Conservation (phyloP, 2,329 filamentous ascomycete species). For the Trematosphaeria pertusa region DNA sequence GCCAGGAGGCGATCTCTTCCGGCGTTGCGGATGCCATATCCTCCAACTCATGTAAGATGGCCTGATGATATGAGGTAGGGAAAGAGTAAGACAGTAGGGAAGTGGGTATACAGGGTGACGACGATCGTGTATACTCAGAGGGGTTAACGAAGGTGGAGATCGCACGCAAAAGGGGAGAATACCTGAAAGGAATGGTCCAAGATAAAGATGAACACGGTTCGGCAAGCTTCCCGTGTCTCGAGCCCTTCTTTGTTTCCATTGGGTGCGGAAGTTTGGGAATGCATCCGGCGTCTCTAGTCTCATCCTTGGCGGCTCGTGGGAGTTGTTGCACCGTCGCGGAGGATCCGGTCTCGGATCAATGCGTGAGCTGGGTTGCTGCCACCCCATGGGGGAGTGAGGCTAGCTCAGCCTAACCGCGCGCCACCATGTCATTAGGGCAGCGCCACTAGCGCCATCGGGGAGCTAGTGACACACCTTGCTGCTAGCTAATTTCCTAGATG, state of each 20-base stretch:
- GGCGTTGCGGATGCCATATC: conserved; percentile 9
- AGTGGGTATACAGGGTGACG: background rate
- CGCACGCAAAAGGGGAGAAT: background rate
- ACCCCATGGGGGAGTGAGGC: no score
- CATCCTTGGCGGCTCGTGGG: no score
- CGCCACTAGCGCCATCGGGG: no score
- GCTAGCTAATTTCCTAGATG: no score
- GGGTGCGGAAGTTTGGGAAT: background rate
- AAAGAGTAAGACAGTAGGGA: background rate
- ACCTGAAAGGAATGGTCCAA: background rate
- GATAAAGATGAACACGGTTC: background rate
- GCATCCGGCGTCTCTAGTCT: no score
- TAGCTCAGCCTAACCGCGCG: no score
- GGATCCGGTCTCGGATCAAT: no score
- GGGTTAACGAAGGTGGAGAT: background rate
- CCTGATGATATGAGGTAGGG: conserved; percentile 2
- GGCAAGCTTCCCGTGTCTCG: background rate
- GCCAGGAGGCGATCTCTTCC: conserved; percentile 25
- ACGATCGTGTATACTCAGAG: background rate
- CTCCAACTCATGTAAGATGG: conserved; percentile 4
- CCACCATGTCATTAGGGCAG: no score
- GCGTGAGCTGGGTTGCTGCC: no score
- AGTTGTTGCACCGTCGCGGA: no score
- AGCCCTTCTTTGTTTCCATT: background rate
- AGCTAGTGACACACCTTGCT: no score